phyloP scores from a whole-genome alignment of 2,329 filamentous ascomycete species.

The Nemania abortiva region DNA sequence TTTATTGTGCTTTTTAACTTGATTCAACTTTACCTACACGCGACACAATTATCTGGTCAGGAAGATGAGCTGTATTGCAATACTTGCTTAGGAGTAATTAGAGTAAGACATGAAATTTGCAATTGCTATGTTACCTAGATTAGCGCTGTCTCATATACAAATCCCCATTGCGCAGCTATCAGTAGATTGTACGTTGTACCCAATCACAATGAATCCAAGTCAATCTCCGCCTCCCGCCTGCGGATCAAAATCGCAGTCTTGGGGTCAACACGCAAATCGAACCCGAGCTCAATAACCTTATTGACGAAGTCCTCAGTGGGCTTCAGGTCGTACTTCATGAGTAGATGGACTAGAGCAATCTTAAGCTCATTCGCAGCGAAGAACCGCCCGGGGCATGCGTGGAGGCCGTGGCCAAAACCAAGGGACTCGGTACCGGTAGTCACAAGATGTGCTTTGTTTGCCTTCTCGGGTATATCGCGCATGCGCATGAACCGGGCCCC shows the following conservation, averaged over 20 bases:
- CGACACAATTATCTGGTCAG: too few species aligned
- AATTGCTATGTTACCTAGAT: too few species aligned
- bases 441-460: conserved; percentile 47
- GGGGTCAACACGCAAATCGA: conserved; percentile 34
- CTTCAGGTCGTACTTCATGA: conserved; percentile 46
- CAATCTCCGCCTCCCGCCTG: conserved; percentile 39
- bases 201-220: conserved; percentile 35
- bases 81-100: too few species aligned
- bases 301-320: conserved; percentile 26
- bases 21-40: too few species aligned
- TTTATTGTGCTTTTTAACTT: too few species aligned
- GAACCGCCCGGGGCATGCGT: conserved; percentile 49
- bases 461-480: conserved; percentile 37
- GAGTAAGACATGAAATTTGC: too few species aligned
- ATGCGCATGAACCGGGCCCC: conserved; percentile 42
- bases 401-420: conserved; percentile 54
- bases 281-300: conserved; percentile 21
- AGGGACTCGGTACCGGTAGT: conserved; percentile 47
- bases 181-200: too few species aligned
- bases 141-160: neutral
- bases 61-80: too few species aligned
- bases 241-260: conserved; percentile 37
- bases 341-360: conserved; percentile 41
- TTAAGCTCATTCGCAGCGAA: conserved; percentile 55
- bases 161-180: neutral